Base-by-base conservation (phyloP, 1,284 basidiomycete genomes). In the Trichosporon ovoides region DNA sequence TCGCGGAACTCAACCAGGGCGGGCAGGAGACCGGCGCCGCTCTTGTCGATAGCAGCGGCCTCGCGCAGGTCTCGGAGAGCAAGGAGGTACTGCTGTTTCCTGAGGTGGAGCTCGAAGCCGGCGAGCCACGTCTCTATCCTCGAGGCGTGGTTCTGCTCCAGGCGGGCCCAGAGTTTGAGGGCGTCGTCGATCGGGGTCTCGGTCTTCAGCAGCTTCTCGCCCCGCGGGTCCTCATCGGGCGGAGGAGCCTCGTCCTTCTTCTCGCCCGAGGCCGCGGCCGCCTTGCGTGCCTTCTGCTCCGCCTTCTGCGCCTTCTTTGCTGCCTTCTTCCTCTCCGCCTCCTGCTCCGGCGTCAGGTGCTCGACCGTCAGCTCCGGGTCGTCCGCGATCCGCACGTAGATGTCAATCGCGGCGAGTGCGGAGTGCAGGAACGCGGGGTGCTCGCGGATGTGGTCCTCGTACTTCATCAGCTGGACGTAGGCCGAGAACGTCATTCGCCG, bases 301-400 rank as follows among this genome's bases (percentile, higher is more conserved):
- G 91, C 94, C 77, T 91, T 93, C 72, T 88, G 87, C 0, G 89
- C 89, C 75, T 93, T 94, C 77, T 91, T 91, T 69, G 86, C 85
- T 0, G 84, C 84, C 59, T 86, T 64, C 52, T 86, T 83, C 35
- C 84, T 74, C 59, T 79, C 75, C 9, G 79, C 79, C 56, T 75
- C 75, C 58, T 76, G 74, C 65, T 75, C 75, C 13, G 73, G 60
- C 24, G 67, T 62, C 6, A 74, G 57, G 60, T 70, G 70, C 63
- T 74, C 68, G 48, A 69, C 68, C 34, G 63, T 69, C 80, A 89
- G 74, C 51, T 81, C 81, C 0, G 91, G 88, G 66, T 91, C 82
- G 72, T 96, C 92, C 65, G 87, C 79, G 3, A 92, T 79, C 53
- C 78, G 76, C 38, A 89, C 78, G 73, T 88, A 92, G 71, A 97